Base-by-base conservation (phyloP, 179 eudicot species). In the Camellia oleifera region DNA sequence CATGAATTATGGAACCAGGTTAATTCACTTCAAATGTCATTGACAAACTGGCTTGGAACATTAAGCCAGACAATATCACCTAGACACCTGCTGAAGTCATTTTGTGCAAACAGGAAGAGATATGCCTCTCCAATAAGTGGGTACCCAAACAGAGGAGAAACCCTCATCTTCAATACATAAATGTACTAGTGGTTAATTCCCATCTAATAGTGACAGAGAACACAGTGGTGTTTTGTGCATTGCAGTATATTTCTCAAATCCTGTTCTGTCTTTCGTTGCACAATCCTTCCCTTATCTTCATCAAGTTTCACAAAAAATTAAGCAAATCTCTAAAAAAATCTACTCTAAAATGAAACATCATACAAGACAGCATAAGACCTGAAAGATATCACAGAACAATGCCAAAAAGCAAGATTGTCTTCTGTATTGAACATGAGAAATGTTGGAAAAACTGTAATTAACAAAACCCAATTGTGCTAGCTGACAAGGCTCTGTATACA, bases 201-300 rank as follows among this genome's bases (percentile, higher is more conserved):
- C 17, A 53, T 9, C 40, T 32, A 13, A 56, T 56, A 13, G 60
- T 56, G 69, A 15, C 32, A 26, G 45, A 32, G 32, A 4, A 2
- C 3, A 18, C 26, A 20, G 23, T 65, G 12, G 72, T 44, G 46
- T 69, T 45, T 7, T 45, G 18, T 5, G 72, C 53, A 0, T n/a
- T 12, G 72, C 26, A 72, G 60, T 18, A n/a, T 50, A 58, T 50
- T 48, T 72, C 75, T 72, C 75, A 50, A 48, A 48, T 73, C 76
- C 20, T 11, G 46, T 53, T 32, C 17, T 17, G 53, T 40, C 14
- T 60, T 2, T 57, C 32, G 26, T 56, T 56, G 56, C 18, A 57
- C 14, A 58, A 32, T 58, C 48, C 13, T 40, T 58, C 64, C 18
- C 20, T 44, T 17, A 32, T 13, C 17, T 14, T 26, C 2, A 4